Evolutionary conservation across 179 eudicot genomes (phyloP), one percentile per base, ranked within the genome.

Genomic region (Corrigiola litoralis): DNA sequence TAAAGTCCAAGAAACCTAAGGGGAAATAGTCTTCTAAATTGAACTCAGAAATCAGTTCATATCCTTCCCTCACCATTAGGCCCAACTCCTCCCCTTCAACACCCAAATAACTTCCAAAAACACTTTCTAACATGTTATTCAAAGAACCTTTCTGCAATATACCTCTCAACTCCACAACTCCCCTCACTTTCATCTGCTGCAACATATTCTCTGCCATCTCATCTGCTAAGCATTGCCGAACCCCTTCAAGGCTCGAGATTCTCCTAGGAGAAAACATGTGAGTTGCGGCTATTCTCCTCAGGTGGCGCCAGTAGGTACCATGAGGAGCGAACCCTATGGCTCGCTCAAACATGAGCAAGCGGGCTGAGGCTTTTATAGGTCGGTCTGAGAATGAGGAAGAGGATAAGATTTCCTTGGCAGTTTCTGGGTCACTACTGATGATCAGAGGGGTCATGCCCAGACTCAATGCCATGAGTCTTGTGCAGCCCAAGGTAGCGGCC

Each of bases 241-340:
- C 71, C 4, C 29, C 40, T 50, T 63, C 65, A 40, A 61, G 69
- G 55, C 47, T 50, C 63, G 63, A 66, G 23, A 76, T 63, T 69
- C 77, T 75, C 64, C 69, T 70, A 27, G 83, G 80, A 46, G 81
- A 76, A 63, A 80, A 76, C 75, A 80, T 29, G 58, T 80, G 45
- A 27, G 21, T 59, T 0, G 84, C 73, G 1, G 83, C 68, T 11
- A 79, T 31, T 70, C 80, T 73, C 68, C 83, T 72, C 20, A 79
- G 61, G 61, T 69, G 74, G 67, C 75, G 76, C 83, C 83, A 79
- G 44, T 79, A 79, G 25, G 68, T 64, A 12, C 78, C 83, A 16
- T 63, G 68, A 23, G 83, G 83, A 28, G 83, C 78, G 29, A 79
- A 79, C 46, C 83, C 83, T n/a, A 79, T 76, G 50, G 83, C 83